Percentiles rank a stretch among this genome's conserved stretches.
Conservation (phyloP, 1,139 yeast genomes). For the Ogataea hybrid region DNA sequence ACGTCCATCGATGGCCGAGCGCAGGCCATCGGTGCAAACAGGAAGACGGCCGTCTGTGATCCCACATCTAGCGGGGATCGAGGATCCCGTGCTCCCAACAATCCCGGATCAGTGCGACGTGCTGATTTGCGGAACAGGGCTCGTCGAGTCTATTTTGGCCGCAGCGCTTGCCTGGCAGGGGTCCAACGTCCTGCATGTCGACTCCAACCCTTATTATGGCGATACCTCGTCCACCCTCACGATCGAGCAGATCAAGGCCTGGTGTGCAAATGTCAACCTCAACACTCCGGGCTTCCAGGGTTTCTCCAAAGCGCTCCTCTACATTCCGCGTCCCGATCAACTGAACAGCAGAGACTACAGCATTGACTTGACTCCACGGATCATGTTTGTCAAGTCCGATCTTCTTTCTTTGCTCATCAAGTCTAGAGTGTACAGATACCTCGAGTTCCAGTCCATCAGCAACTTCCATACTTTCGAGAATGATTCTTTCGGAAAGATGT, state of each 20-base stretch:
- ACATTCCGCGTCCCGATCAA: constrained; percentile 62
- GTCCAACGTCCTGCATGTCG: constrained; percentile 83
- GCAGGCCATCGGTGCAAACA: constrained; percentile 27
- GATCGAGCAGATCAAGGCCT: constrained; percentile 74
- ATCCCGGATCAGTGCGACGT: constrained; percentile 78
- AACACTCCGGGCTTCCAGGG: constrained; percentile 39
- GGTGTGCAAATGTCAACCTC: constrained; percentile 69
- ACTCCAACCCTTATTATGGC: constrained; percentile 80
- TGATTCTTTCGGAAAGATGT: constrained; percentile 82
- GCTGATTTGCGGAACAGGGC: constrained; percentile 87
- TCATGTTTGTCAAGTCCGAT: constrained; percentile 87
- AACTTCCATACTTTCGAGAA: constrained; percentile 91
- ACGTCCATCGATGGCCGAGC: constrained; percentile 41
- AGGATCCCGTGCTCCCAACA: constrained; percentile 47
- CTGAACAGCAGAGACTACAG: constrained; percentile 74
- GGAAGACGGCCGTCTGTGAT: constrained; percentile 63
- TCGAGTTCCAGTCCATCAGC: constrained; percentile 87
- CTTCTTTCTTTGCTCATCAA: constrained; percentile 73
- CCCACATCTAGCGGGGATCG: constrained; percentile 66
- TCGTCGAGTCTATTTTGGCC: constrained; percentile 83
- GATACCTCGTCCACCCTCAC: constrained; percentile 84
- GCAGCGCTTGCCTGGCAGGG: constrained; percentile 98
- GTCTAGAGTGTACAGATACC: constrained; percentile 83
- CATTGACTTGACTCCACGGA: constrained; percentile 84
- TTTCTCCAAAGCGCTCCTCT: constrained; percentile 61